Evolutionary conservation across 441 rosid species (phyloP), one percentile per base, ranked within the genome.

Genomic region (Populus hybrid): DNA sequence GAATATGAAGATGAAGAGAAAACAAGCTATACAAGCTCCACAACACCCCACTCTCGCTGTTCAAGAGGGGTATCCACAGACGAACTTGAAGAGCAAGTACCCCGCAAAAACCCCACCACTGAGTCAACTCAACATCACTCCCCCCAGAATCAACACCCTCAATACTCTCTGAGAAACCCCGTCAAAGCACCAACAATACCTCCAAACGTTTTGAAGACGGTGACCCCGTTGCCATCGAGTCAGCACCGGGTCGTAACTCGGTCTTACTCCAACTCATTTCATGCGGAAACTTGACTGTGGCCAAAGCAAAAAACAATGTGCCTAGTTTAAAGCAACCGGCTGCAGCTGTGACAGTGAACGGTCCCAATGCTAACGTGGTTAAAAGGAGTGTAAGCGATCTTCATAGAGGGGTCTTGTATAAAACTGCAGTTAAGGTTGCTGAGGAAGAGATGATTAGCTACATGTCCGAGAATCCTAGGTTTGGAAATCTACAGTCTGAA

Each of bases 391-490:
- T 79, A 24, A 68, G 71, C 65, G 79, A 80, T 77, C 84, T 92
- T 73, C 92, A 86, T 1, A 88, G 76, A 82, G 96, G 85, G 20
- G 93, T 84, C 23, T 29, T 90, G 75, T 79, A 83, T 71, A 91
- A 77, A 81, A 80, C 56, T 20, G 96, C 88, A 2, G 77, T 75
- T 35, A 89, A 83, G 69, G 85, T 78, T 50, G 82, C 71, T 11
- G 91, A 83, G 1, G 90, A 84, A 53, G 93, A 87, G 83, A 92
- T 77, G 83, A 92, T 93, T 7, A 82, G 66, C 26, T 90, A 76
- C 87, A 93, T 94, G 94, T 90, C 98, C 63, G 98, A 94, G 89
- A 93, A 94, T 84, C 99, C 98, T 4, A 92, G 99, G 89, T 93
- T 94, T 45, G 95, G 98, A 36, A 93, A 91, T 83, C 73, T 87